Percentiles rank a stretch among this genome's conserved stretches.
phyloP scores from a whole-genome alignment of 208 protist species.

The Leptomonas pyrrhocoris region DNA sequence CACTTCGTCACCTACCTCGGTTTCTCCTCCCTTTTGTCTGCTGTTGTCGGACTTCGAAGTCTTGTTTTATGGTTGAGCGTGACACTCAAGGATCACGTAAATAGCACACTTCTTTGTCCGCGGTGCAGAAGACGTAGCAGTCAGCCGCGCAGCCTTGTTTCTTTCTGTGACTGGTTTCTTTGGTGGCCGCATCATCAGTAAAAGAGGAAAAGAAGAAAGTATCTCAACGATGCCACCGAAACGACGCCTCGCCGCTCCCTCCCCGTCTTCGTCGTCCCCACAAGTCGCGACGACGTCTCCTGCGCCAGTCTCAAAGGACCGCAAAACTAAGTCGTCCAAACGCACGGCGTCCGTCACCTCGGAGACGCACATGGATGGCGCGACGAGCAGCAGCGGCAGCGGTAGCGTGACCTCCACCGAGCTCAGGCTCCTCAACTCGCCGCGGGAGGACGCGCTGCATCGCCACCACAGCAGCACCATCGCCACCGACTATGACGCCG shows the following conservation, averaged over 20 bases:
- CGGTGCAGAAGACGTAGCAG: too few species aligned
- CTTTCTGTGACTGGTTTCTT: not conserved
- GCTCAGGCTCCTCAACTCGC: conserved; percentile 1
- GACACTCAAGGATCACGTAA: too few species aligned
- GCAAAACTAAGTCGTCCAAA: conserved; percentile 11
- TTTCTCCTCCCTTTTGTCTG: too few species aligned
- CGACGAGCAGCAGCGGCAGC: conserved; percentile 23
- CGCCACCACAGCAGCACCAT: not conserved
- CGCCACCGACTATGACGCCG: conserved; percentile 11
- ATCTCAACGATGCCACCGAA: conserved; percentile 57
- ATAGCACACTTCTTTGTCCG: too few species aligned
- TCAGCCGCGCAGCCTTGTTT: conserved; percentile 12
- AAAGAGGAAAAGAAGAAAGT: not conserved
- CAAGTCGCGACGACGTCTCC: not conserved
- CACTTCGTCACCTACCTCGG: too few species aligned
- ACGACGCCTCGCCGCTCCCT: conserved; percentile 34
- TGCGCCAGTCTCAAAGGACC: not conserved
- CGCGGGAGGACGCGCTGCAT: conserved; percentile 9
- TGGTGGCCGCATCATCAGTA: too few species aligned
- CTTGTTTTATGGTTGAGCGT: too few species aligned
- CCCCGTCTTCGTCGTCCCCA: not conserved
- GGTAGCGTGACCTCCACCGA: conserved; percentile 12
- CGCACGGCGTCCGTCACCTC: not conserved
- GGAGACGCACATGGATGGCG: conserved; percentile 1
- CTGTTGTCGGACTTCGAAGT: too few species aligned